Evolutionary conservation across 2,329 filamentous ascomycete species (phyloP).

Genomic region (Hymenoscyphus scutula): DNA sequence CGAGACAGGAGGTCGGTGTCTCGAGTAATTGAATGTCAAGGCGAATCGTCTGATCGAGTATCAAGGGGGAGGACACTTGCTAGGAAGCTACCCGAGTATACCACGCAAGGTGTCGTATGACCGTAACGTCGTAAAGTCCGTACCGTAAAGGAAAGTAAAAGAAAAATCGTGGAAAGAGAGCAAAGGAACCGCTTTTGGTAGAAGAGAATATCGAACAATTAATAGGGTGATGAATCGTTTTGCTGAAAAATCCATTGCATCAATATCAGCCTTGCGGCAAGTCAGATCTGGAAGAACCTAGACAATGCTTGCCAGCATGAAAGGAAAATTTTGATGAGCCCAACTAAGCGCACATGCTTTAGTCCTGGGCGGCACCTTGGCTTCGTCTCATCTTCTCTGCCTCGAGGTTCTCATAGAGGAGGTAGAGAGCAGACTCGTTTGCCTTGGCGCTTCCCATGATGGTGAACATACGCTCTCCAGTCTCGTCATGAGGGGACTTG

Average conservation of each 20-base stretch:
- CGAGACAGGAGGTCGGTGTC: slow-evolving; percentile 39
- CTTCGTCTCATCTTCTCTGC: slow-evolving; percentile 98
- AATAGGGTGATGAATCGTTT: slow-evolving; percentile 30
- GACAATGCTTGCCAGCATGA: slow-evolving; percentile 49
- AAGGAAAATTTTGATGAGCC: slow-evolving; percentile 43
- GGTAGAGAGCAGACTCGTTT: slow-evolving; percentile 93
- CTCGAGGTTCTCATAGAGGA: slow-evolving; percentile 97
- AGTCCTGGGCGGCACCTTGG: slow-evolving; percentile 54
- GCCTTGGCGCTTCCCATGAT: slow-evolving; percentile 93
- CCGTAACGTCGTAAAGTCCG: slow-evolving; percentile 41
- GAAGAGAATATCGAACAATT: slow-evolving; percentile 33
- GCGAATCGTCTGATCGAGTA: slow-evolving; percentile 37
- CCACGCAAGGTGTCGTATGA: slow-evolving; percentile 35
- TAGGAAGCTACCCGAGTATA: slow-evolving; percentile 28
- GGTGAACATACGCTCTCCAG: slow-evolving; percentile 98
- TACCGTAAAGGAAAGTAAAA: slow-evolving; percentile 32
- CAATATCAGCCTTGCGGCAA: slow-evolving; percentile 60
- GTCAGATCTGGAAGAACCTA: slow-evolving; percentile 56
- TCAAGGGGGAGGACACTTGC: slow-evolving; percentile 33
- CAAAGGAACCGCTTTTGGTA: slow-evolving; percentile 38
- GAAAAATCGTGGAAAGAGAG: slow-evolving; percentile 34
- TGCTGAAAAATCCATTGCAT: slow-evolving; percentile 43
- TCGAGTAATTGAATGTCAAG: slow-evolving; percentile 37
- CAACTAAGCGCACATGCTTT: slow-evolving; percentile 16
- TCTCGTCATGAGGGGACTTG: slow-evolving; percentile 93